phyloP scores from a whole-genome alignment of 164 flowering plant genomes.

The Kalanchoe fedtschenkoi region DNA sequence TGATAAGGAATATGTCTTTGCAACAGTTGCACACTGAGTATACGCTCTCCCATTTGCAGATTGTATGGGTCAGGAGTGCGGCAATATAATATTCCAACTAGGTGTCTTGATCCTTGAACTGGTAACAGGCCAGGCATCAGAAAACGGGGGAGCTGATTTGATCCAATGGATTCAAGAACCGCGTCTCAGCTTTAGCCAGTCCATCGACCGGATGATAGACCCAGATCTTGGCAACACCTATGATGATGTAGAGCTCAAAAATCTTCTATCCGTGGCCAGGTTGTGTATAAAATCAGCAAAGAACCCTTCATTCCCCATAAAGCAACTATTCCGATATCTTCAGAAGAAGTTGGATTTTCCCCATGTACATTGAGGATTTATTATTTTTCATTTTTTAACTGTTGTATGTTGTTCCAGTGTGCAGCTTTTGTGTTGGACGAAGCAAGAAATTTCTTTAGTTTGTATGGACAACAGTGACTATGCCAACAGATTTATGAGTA shows the following conservation, averaged over 20 bases:
- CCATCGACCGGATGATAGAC: conserved; percentile 65
- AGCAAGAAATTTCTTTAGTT: too few relatives aligned
- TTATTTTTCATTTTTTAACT: neutral
- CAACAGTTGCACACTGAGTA: neutral
- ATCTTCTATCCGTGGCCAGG: conserved; percentile 55
- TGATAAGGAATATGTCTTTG: neutral
- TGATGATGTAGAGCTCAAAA: conserved; percentile 43
- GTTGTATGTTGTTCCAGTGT: neutral
- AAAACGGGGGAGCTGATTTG: conserved; percentile 41
- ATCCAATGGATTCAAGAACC: conserved; percentile 60
- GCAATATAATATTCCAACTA: conserved; percentile 49
- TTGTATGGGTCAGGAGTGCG: conserved; percentile 23
- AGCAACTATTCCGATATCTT: conserved; percentile 53
- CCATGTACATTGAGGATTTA: neutral
- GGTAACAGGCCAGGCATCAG: conserved; percentile 75
- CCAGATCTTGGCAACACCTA: conserved; percentile 70
- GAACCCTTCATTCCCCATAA: conserved; percentile 31
- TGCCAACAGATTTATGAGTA: too few relatives aligned
- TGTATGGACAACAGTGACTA: too few relatives aligned
- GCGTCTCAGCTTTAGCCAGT: conserved; percentile 20
- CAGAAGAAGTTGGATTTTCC: conserved; percentile 38
- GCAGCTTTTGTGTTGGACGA: neutral
- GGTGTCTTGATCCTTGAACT: conserved; percentile 62
- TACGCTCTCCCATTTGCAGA: conserved; percentile 1
- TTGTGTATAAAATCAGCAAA: conserved; percentile 46